These are phyloP conservation scores for Neohortaea acidophila DNA, from an alignment of 495 filamentous ascomycete species.

Conservation along the genomic window DNA sequence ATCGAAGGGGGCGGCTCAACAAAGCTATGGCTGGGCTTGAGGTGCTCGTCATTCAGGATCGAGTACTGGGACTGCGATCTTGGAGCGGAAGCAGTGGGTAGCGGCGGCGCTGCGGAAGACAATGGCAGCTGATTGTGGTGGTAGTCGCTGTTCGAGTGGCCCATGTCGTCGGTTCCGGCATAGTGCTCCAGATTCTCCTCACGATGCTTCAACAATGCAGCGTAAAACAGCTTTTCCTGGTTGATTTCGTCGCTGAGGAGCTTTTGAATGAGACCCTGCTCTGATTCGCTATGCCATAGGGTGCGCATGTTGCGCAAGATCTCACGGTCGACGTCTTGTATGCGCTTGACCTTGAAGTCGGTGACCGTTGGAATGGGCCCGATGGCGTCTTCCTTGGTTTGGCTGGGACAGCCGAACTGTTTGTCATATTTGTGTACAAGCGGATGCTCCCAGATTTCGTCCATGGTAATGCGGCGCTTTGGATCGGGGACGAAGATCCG, in stretches of 20 bases:
- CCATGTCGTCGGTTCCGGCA: slow-evolving; percentile 44
- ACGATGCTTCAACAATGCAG: slow-evolving; percentile 60
- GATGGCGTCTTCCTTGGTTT: slow-evolving; percentile 27
- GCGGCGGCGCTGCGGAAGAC: slow-evolving; percentile 27
- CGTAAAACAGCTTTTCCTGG: slow-evolving; percentile 85
- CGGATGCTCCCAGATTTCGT: slow-evolving; percentile 69
- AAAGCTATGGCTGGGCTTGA: slow-evolving; percentile 28
- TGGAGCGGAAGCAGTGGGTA: slow-evolving; percentile 29
- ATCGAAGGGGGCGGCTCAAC: slow-evolving; percentile 30
- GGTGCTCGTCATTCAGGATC: slow-evolving; percentile 44
- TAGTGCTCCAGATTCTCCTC: slow-evolving; percentile 78
- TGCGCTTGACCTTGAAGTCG: slow-evolving; percentile 37
- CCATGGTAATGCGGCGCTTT: slow-evolving; percentile 55
- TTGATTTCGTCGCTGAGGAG: slow-evolving; percentile 61
- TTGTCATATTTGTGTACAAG: slow-evolving; percentile 63
- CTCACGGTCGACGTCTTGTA: slow-evolving; percentile 56
- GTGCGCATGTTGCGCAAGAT: slow-evolving; percentile 71
- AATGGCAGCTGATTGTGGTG: slow-evolving; percentile 51
- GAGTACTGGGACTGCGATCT: slow-evolving; percentile 55
- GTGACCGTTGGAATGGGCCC: slow-evolving; percentile 38
- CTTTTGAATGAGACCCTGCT: slow-evolving; percentile 51
- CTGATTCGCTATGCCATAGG: slow-evolving; percentile 68
- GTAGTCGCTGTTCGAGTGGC: slow-evolving; percentile 73
- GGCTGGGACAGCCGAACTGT: slow-evolving; percentile 13
- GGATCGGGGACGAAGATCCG: slow-evolving; percentile 63